phyloP scores from a whole-genome alignment of 202 grass and related monocot genomes.

The Hordeum pubiflorum region DNA sequence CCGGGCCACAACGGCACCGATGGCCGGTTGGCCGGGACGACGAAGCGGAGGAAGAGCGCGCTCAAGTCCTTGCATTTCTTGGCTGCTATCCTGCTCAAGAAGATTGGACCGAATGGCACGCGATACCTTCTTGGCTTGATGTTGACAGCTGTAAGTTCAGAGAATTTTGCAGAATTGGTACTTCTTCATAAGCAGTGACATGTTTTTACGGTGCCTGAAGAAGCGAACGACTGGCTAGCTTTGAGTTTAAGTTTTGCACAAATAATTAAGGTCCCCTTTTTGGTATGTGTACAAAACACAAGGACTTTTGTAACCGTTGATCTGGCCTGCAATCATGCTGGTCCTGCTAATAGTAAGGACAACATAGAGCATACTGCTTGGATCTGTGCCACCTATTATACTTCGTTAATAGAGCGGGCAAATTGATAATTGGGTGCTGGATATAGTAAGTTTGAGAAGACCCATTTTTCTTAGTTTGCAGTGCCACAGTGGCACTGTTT shows the following conservation, averaged over 20 bases:
- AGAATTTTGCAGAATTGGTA: background rate
- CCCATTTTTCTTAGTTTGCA: background rate
- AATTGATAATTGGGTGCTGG: background rate
- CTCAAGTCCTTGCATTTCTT: conserved; percentile 82
- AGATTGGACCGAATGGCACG: conserved; percentile 63
- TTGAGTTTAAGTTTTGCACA: background rate
- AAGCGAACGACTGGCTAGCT: background rate
- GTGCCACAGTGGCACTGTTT: background rate
- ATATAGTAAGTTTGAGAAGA: background rate
- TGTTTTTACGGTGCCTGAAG: background rate
- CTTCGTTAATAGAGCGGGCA: background rate
- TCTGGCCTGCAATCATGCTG: background rate
- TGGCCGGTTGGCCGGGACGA: conserved; percentile 23
- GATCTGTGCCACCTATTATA: background rate
- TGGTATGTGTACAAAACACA: background rate
- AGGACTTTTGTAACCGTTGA: background rate
- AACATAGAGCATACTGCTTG: background rate
- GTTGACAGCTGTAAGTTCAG: conserved; percentile 46
- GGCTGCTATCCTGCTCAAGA: conserved; percentile 73
- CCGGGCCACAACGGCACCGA: conserved; percentile 25
- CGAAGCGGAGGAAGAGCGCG: conserved; percentile 33
- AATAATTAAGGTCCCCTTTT: background rate
- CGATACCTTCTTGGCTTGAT: conserved; percentile 62
- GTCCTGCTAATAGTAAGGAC: background rate
- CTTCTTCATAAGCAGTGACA: background rate